Percentiles rank a stretch among this genome's conserved stretches.
Evolutionary conservation across 2,329 filamentous ascomycete species (phyloP).

Genomic region (Leptographium wingfieldii): DNA sequence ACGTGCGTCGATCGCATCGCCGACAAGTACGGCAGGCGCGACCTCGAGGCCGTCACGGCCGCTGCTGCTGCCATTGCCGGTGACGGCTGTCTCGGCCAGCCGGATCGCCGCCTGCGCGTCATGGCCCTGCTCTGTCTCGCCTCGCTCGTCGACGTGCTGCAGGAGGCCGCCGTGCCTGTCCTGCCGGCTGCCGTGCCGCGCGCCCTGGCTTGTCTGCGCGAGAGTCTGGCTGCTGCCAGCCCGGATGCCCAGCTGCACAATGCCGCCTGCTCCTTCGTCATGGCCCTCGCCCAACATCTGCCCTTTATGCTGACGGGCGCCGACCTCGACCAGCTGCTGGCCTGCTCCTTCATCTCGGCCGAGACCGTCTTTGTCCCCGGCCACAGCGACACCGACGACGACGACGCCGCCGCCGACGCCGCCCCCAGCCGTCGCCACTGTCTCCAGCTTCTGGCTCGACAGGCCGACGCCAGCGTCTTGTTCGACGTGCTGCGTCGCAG

Average conservation of each 20-base stretch:
- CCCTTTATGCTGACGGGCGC: slow-evolving; percentile 78
- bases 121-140: slow-evolving; percentile 83
- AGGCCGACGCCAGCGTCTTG: slow-evolving; percentile 64
- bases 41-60: slow-evolving; percentile 60
- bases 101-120: slow-evolving; percentile 59
- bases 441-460: slow-evolving; percentile 61
- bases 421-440: slow-evolving; percentile 56
- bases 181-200: slow-evolving; percentile 64
- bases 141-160: slow-evolving; percentile 77
- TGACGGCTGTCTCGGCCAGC: slow-evolving; percentile 60
- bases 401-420: slow-evolving; percentile 44
- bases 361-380: slow-evolving; percentile 33
- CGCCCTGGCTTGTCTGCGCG: slow-evolving; percentile 56
- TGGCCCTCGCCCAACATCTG: slow-evolving; percentile 66
- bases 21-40: slow-evolving; percentile 91
- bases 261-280: slow-evolving; percentile 69
- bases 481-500: slow-evolving; percentile 61
- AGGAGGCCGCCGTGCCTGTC: slow-evolving; percentile 73
- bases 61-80: slow-evolving; percentile 69
- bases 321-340: slow-evolving; percentile 60
- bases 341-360: slow-evolving; percentile 60
- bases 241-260: slow-evolving; percentile 57
- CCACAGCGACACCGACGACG: slow-evolving; percentile 32
- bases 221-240: slow-evolving; percentile 32
- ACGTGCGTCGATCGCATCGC: slow-evolving; percentile 85